These are phyloP conservation scores for Gremmenia infestans DNA, from an alignment of 2,329 filamentous ascomycete genomes.

Conservation along the genomic window DNA sequence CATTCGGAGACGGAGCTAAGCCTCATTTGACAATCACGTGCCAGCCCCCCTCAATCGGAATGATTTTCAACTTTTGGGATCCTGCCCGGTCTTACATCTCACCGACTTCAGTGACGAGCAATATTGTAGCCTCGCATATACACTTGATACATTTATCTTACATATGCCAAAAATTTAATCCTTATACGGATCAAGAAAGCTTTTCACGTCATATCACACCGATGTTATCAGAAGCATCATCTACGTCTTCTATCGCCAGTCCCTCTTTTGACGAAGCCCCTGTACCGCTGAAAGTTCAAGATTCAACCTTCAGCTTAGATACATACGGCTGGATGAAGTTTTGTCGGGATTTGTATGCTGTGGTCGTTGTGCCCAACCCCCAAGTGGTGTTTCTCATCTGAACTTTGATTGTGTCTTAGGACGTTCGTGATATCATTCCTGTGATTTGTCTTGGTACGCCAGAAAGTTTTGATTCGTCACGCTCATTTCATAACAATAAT, in stretches of 20 bases:
- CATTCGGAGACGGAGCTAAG: slow-evolving; percentile 10
- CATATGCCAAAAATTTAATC: too few species aligned
- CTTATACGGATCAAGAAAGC: too few species aligned
- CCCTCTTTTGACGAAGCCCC: too few species aligned
- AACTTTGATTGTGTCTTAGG: slow-evolving; percentile 22
- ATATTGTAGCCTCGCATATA: neutral
- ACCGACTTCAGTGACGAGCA: neutral
- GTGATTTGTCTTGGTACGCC: slow-evolving; percentile 17
- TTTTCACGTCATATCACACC: too few species aligned
- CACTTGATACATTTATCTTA: neutral
- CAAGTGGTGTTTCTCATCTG: slow-evolving; percentile 18
- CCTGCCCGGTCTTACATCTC: neutral
- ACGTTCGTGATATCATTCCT: slow-evolving; percentile 16
- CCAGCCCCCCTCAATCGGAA: neutral
- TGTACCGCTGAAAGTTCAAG: too few species aligned
- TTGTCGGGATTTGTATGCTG: slow-evolving; percentile 29
- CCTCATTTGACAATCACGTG: slow-evolving; percentile 5
- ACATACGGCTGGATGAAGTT: slow-evolving; percentile 21
- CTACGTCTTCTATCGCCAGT: too few species aligned
- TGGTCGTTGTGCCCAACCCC: slow-evolving; percentile 27
- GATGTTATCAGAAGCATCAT: too few species aligned
- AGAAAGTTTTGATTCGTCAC: slow-evolving; percentile 18
- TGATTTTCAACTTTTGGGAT: neutral
- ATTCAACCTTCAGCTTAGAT: too few species aligned
- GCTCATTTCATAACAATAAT: slow-evolving; percentile 23